Evolutionary conservation across 2,329 filamentous ascomycete genomes (phyloP).

Genomic region (Neofusicoccum laricinum): DNA sequence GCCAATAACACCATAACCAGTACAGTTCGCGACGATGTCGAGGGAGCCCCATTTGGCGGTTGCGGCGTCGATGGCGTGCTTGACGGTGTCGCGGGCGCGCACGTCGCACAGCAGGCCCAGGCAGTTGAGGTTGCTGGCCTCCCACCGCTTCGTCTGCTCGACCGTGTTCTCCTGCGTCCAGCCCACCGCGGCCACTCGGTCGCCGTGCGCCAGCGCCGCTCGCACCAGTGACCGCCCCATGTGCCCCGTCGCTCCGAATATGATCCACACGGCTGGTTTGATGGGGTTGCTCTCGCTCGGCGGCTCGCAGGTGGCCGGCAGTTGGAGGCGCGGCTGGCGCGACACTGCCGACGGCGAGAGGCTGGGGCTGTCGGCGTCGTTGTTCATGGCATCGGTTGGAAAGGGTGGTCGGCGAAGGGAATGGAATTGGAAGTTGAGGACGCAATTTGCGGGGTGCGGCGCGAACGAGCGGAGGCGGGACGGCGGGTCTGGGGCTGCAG

Average conservation of each 20-base stretch:
- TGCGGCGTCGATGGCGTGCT: constrained; percentile 65
- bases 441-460: neutral
- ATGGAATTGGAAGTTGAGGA: neutral
- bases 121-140: constrained; percentile 58
- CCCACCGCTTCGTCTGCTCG: constrained; percentile 66
- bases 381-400: constrained; percentile 11
- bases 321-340: constrained; percentile 48
- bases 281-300: constrained; percentile 67
- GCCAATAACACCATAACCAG: constrained; percentile 88
- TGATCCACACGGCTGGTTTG: constrained; percentile 84
- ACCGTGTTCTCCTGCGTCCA: constrained; percentile 73
- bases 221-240: constrained; percentile 91
- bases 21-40: constrained; percentile 51
- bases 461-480: neutral
- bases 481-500: neutral
- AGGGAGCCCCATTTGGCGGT: constrained; percentile 67
- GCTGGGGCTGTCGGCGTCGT: constrained; percentile 21
- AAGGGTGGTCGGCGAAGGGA: neutral
- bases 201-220: constrained; percentile 72
- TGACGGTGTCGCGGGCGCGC: constrained; percentile 74
- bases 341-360: constrained; percentile 35
- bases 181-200: constrained; percentile 83
- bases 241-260: constrained; percentile 96
- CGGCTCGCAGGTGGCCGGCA: constrained; percentile 84
- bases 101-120: constrained; percentile 88